These are phyloP conservation scores for Botrytis fabae DNA, from an alignment of 2,329 filamentous ascomycete species.

Conservation along the genomic window DNA sequence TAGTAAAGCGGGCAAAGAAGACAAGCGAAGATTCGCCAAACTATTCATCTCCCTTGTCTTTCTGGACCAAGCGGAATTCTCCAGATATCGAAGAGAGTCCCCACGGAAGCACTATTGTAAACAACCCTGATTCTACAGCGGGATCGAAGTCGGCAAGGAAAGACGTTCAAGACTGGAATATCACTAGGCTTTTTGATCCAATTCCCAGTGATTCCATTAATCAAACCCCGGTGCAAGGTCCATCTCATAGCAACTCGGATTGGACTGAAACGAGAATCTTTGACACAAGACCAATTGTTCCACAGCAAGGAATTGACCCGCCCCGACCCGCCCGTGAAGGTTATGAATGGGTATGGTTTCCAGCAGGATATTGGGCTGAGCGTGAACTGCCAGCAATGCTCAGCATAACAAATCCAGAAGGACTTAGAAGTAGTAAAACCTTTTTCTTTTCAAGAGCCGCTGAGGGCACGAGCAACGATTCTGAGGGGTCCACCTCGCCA, in stretches of 20 bases:
- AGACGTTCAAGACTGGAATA: conserved; percentile 22
- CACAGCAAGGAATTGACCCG: conserved; percentile 45
- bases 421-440: conserved; percentile 6
- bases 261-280: conserved; percentile 29
- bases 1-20: conserved; percentile 1
- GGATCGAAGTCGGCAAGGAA: neutral
- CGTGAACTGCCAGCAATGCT: conserved; percentile 42
- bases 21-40: conserved; percentile 7
- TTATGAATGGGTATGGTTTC: conserved; percentile 64
- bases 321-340: conserved; percentile 56
- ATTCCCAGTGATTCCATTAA: neutral
- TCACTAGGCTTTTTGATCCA: conserved; percentile 18
- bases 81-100: neutral
- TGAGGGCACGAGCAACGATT: neutral
- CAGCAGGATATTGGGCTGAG: conserved; percentile 63
- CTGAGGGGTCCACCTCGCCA: conserved; percentile 14
- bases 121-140: neutral
- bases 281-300: conserved; percentile 9
- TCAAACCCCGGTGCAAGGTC: neutral
- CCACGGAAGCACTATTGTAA: neutral
- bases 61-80: conserved; percentile 13
- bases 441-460: conserved; percentile 2
- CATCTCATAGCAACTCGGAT: conserved; percentile 22
- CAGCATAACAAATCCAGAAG: neutral
- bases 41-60: neutral